phyloP scores from a whole-genome alignment of 257 asterid genomes.

The Solanum corneliomulleri region DNA sequence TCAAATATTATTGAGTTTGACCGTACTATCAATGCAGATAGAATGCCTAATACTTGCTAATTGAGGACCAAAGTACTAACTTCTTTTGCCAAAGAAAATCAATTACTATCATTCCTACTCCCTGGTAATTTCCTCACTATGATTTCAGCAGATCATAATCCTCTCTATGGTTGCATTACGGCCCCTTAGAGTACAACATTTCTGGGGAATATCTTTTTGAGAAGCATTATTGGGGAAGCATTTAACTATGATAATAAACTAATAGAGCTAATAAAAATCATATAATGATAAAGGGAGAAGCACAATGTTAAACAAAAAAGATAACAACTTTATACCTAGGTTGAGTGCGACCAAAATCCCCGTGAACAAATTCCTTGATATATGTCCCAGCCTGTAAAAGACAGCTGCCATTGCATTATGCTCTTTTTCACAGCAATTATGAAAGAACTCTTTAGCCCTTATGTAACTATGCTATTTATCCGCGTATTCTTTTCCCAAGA shows the following conservation, averaged over 20 bases:
- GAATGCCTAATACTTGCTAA: background rate
- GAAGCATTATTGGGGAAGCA: background rate
- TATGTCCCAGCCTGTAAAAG: conserved; percentile 89
- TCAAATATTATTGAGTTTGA: background rate
- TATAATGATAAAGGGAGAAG: background rate
- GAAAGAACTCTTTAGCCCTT: background rate
- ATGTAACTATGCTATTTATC: too few relatives aligned
- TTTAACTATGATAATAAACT: background rate
- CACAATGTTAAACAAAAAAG: background rate
- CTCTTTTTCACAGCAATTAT: background rate
- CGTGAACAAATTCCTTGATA: conserved; percentile 94
- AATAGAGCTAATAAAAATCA: background rate
- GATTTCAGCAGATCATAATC: background rate
- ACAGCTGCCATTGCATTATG: background rate
- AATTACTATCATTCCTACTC: background rate
- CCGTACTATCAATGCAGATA: background rate
- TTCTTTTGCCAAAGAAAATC: background rate
- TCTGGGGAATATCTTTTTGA: background rate
- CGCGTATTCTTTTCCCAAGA: background rate
- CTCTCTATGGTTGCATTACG: background rate
- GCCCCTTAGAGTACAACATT: background rate
- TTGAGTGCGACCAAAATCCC: conserved; percentile 89
- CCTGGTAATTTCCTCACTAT: background rate
- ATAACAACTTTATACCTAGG: conserved; percentile 52
- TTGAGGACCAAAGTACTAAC: background rate